Base-by-base conservation (phyloP, 495 filamentous ascomycete genomes). In the Penicillium roqueforti region DNA sequence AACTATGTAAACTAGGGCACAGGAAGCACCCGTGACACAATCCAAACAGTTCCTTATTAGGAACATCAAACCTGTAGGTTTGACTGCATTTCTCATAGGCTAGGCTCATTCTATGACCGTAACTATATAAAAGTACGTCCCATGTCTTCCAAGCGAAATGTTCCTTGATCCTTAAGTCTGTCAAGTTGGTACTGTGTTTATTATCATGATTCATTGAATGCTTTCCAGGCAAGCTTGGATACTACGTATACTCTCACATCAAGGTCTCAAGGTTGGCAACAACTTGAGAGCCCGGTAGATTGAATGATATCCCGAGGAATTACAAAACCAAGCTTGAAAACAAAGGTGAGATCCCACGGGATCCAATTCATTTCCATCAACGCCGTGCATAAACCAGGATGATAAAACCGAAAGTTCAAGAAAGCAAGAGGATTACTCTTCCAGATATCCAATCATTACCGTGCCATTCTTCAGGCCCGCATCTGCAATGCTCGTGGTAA, bases 401-500 rank as follows among this genome's bases (percentile, higher is more conserved):
- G 34, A 25, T 26, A 42, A n/a, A 39, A 37, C 23, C 18, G n/a
- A 23, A 52, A 26, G 50, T 36, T 25, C 1, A 43, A 52, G 6
- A 36, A 9, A 34, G 34, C 18, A 26, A 49, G 36, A n/a, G 14
- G 1, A 22, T 44, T 76, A 86, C 13, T 85, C 83, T 63, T 88
- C 85, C 47, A 89, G 66, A 61, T 86, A 95, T 65, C 95, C 93
- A 36, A 98, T 85, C 87, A 95, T 96, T 32, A 98, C 84, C 0
- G 88, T 95, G 13, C 84, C 90, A 60, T 92, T 92, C 73, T 88
- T 92, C 57, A 98, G 67, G 2, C 93, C 91, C 1, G 91, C 91
- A 64, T 90, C 86, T 49, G 82, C 80, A 42, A 98, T 87, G 18
- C 83, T 90, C 50, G 80, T 68, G 37, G 86, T 80, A 9, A 96